Evolutionary conservation across 148 eudicot species (phyloP), one percentile per base, ranked within the genome.

Genomic region (Vaccinium myrtillus): DNA sequence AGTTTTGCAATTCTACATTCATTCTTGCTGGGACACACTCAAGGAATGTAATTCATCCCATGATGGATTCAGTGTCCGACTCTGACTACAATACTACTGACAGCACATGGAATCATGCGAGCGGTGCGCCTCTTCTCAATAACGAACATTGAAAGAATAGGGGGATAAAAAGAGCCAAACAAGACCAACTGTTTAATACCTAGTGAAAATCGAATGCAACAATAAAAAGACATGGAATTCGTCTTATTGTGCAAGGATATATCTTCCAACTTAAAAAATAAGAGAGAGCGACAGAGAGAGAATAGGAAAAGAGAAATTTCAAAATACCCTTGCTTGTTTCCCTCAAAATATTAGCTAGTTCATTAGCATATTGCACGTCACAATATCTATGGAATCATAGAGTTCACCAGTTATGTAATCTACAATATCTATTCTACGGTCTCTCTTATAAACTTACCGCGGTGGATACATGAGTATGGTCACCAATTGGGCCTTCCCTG

Each of bases 401-500:
- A 70, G 23, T 18, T 75, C 32, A 56, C 36, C 69, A 75, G 69
- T 73, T 70, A 50, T 43, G 54, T 53, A 55, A 21, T 32, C 18
- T 73, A 71, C 54, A 77, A 59, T 46, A 81, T 21, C 49, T 61
- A 63, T 21, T 21, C 50, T 79, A 58, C 1, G 5, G 39, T 58
- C 53, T 48, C 19, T 0, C n/a, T 77, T 70, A 25, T 65, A 25
- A 12, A 87, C 98, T 90, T 87, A 94, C 98, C 85, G 82, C 90
- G 30, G 98, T 94, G 55, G 98, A 94, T 18, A 95, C 98, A 80
- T 95, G 95, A 78, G 94, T 87, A 8, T 75, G 85, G 73, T 89
- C 96, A 48, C 90, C 95, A 27, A 75, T 69, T 11, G 98, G 98
- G 11, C 98, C 98, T 91, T 94, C 98, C 75, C 94, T 87, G 23